Base-by-base conservation (phyloP, 225 moss, liverwort and hornwort genomes). In the Takakia lepidozioides region DNA sequence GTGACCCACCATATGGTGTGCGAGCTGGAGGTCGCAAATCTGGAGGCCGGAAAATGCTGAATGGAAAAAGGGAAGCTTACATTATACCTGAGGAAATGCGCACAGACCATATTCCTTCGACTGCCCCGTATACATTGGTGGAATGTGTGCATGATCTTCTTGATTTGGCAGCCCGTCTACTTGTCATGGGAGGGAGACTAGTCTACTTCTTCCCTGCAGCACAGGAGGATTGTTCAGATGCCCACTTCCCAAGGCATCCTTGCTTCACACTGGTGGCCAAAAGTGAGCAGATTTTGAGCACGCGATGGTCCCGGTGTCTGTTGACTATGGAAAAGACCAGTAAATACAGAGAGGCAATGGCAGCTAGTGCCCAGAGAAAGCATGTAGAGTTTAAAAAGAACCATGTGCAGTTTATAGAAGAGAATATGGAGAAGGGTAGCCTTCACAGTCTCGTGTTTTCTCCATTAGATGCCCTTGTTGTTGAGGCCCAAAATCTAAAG, bases 11-110 rank as follows among this genome's bases (percentile, higher is more conserved):
- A 1, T 98, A 98, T 55, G 98, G 98, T 29, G 77, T 98, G 15
- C 85, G 98, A 53, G 98, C 98, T 3, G 98, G 91, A 10, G 98
- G 98, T 9, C 80, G 98, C 5, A 98, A 98, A 60, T 98, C 98
- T 11, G 98, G 98, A 51, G 98, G 98, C 2, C 75, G 98, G 53
- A 98, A 87, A 72, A 71, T 98, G 78, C 64, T 98, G 10, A 85
- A 91, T 11, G 87, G 90, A 24, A 87, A 80, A 28, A 80, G 67
- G 55, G 91, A 87, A 26, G 84, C 98, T 2, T 98, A 98, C 44
- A 71, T 70, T 19, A 91, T 98, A 22, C 63, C 91, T 1, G 78
- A 85, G 25, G 82, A 76, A 29, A 87, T 56, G 78, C 78, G 81
- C 40, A 85, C 73, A 51, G 75, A 82, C 17, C 98, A 98, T 19